Evolutionary conservation across 139 green algal species (phyloP).

Genomic region (Chlorokybus atmophyticus): DNA sequence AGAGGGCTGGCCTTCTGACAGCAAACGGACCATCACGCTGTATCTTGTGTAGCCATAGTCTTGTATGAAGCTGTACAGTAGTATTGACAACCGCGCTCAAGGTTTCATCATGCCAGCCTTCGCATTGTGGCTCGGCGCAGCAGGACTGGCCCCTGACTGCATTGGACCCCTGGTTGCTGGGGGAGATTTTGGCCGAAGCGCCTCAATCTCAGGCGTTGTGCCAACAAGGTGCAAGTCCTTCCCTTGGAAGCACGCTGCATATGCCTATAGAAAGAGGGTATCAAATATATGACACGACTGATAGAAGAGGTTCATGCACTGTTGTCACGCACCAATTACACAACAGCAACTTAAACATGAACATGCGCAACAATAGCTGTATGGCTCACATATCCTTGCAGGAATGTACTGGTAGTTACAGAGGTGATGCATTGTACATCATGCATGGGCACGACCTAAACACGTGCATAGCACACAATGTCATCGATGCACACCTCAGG

Average conservation of each 20-base stretch:
- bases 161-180: too few species aligned
- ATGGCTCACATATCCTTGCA: constrained; percentile 4
- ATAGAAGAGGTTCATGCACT: neutral
- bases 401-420: neutral
- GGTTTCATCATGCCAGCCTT: too few species aligned
- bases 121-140: too few species aligned
- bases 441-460: neutral
- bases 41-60: too few species aligned
- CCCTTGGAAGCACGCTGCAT: constrained; percentile 11
- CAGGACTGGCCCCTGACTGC: too few species aligned
- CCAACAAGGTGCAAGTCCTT: constrained; percentile 42
- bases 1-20: too few species aligned
- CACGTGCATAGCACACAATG: too few species aligned
- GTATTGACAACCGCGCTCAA: too few species aligned
- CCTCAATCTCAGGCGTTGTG: constrained; percentile 50
- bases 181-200: constrained; percentile 39
- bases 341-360: constrained; percentile 6
- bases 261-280: constrained; percentile 2
- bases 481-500: constrained; percentile 23
- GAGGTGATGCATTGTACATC: neutral
- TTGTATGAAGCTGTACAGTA: too few species aligned
- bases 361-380: neutral
- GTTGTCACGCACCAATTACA: neutral
- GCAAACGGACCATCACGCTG: too few species aligned
- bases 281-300: neutral